phyloP scores from a whole-genome alignment of 2,329 filamentous ascomycete genomes.

The Achaetomium macrosporum region DNA sequence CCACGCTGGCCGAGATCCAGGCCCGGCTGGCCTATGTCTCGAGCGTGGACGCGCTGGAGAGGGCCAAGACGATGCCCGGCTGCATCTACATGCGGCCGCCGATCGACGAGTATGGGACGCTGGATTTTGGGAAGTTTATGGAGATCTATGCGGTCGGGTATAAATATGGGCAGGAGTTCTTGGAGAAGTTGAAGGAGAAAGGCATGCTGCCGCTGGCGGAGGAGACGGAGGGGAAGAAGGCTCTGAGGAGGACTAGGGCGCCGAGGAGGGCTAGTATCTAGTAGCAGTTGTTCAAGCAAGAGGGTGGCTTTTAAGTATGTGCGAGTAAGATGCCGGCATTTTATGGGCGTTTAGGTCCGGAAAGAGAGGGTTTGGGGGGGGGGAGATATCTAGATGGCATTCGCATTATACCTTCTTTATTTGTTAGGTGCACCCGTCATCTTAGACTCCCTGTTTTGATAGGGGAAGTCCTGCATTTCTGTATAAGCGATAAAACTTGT shows the following conservation, averaged over 20 bases:
- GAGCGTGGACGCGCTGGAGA: conserved; percentile 87
- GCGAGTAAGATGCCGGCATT: too few species aligned
- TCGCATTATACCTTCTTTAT: neutral
- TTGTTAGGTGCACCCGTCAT: too few species aligned
- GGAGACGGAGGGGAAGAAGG: conserved; percentile 72
- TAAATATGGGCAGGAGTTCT: conserved; percentile 72
- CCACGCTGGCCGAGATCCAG: conserved; percentile 93
- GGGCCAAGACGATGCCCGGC: conserved; percentile 83
- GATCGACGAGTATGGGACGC: conserved; percentile 84
- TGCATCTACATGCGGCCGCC: conserved; percentile 96
- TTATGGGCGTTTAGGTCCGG: too few species aligned
- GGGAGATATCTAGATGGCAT: neutral
- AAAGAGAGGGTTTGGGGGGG: neutral
- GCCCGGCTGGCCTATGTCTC: conserved; percentile 91
- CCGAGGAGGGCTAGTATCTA: conserved; percentile 72
- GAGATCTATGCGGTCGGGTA: conserved; percentile 93
- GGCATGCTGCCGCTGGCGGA: conserved; percentile 66
- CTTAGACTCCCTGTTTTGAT: neutral
- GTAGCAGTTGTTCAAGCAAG: neutral
- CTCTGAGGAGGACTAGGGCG: conserved; percentile 70
- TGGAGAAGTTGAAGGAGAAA: conserved; percentile 70
- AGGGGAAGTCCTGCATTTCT: too few species aligned
- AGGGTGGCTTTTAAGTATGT: neutral
- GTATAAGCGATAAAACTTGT: too few species aligned
- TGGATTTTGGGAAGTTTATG: conserved; percentile 96